Evolutionary conservation across 2,329 filamentous ascomycete genomes (phyloP).

Genomic region (Septoria linicola): DNA sequence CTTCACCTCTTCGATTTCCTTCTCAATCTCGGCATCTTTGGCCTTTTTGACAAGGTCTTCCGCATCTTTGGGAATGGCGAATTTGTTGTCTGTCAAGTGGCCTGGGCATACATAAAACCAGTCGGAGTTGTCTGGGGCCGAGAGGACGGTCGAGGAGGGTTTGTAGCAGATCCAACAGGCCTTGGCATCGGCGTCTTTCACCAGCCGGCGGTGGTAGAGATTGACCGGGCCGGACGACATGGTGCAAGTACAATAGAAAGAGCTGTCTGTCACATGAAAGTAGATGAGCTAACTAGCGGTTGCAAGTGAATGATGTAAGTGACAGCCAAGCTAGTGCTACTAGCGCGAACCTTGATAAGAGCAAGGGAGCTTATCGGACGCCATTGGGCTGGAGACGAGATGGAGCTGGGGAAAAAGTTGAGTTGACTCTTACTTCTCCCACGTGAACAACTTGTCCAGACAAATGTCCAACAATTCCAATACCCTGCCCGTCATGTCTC

Average conservation of each 20-base stretch:
- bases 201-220: conserved; percentile 78
- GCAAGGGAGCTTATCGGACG: too few species aligned
- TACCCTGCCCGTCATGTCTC: conserved; percentile 24
- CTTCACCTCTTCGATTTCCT: conserved; percentile 51
- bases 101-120: conserved; percentile 79
- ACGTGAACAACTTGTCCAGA: too few species aligned
- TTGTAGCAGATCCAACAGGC: conserved; percentile 92
- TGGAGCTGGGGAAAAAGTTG: conserved; percentile 6
- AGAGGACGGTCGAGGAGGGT: conserved; percentile 79
- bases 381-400: conserved; percentile 5
- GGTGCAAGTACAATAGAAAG: not conserved
- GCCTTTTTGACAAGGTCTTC: conserved; percentile 59
- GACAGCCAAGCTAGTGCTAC: not conserved
- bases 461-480: too few species aligned
- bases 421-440: too few species aligned
- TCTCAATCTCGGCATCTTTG: conserved; percentile 50
- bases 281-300: conserved; percentile 10
- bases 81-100: conserved; percentile 80
- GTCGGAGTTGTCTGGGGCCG: conserved; percentile 88
- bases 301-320: not conserved
- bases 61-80: conserved; percentile 70
- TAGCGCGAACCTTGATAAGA: conserved; percentile 1
- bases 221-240: conserved; percentile 66
- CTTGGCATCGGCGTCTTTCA: conserved; percentile 79
- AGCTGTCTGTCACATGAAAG: conserved; percentile 18